A percentile compares a stretch with the other conserved stretches of the same genome.
Conservation (phyloP, 352 stramenopile species). For the Albugo laibachii region DNA sequence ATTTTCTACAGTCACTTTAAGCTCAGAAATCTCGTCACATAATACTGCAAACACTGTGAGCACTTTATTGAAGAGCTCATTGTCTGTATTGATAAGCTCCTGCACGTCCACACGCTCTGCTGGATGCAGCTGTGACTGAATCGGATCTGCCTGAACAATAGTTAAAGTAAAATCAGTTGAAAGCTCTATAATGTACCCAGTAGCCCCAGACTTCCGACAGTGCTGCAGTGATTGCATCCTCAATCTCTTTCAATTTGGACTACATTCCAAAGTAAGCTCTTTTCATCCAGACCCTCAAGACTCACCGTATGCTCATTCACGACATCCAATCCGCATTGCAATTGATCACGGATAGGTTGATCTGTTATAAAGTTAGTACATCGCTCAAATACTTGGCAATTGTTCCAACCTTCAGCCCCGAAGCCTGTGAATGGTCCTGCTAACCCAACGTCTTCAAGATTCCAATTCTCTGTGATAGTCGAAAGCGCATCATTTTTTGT, state of each 20-base stretch:
- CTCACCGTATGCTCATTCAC: constrained; percentile 75
- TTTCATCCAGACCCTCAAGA: neutral
- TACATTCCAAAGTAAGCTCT: constrained; percentile 4
- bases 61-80: constrained; percentile 80
- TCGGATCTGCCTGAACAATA: constrained; percentile 42
- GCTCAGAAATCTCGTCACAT: constrained; percentile 78
- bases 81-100: constrained; percentile 78
- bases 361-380: constrained; percentile 14
- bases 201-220: constrained; percentile 83
- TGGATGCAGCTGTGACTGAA: constrained; percentile 62
- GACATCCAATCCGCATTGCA: constrained; percentile 58
- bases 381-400: too few relatives aligned
- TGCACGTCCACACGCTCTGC: constrained; percentile 74
- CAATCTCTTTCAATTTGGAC: constrained; percentile 74
- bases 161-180: neutral
- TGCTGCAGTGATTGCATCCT: constrained; percentile 62
- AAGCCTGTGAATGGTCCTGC: constrained; percentile 53
- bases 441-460: constrained; percentile 57
- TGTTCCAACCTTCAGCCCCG: constrained; percentile 35
- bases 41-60: constrained; percentile 78
- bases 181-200: constrained; percentile 24
- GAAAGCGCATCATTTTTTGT: constrained; percentile 60
- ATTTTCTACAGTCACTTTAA: constrained; percentile 78
- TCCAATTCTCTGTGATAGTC: constrained; percentile 79
- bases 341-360: constrained; percentile 61